Evolutionary conservation across 331 rosid species (phyloP).

Genomic region (Telfairia occidentalis): DNA sequence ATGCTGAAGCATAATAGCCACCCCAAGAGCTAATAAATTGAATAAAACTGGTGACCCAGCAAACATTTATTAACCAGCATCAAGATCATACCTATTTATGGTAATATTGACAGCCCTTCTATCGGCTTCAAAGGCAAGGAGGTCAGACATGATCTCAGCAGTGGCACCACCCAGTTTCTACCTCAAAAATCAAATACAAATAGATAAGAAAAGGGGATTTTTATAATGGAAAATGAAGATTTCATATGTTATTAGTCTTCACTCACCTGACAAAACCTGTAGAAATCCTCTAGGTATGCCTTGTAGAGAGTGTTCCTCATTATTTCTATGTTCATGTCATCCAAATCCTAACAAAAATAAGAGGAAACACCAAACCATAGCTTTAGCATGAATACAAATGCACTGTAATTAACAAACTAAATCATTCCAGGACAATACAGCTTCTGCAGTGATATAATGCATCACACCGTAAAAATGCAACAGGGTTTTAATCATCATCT

Average conservation of each 20-base stretch:
- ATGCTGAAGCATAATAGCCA: background rate
- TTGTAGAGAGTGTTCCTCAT: slow-evolving; percentile 98
- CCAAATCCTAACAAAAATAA: slow-evolving; percentile 58
- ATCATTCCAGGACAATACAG: background rate
- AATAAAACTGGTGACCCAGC: background rate
- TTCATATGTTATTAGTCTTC: slow-evolving; percentile 1
- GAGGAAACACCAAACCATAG: background rate
- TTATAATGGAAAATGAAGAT: background rate
- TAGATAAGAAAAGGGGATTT: slow-evolving; percentile 15
- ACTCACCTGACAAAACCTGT: slow-evolving; percentile 85
- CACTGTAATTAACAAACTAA: background rate
- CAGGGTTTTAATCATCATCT: background rate
- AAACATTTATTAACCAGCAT: background rate
- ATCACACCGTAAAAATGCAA: background rate
- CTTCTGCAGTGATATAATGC: background rate
- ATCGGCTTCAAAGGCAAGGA: slow-evolving; percentile 95
- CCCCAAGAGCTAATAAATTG: background rate
- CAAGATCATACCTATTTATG: slow-evolving; percentile 73
- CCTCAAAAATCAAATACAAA: slow-evolving; percentile 20
- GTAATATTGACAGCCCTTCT: slow-evolving; percentile 95
- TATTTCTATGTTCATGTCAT: slow-evolving; percentile 97
- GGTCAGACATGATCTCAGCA: slow-evolving; percentile 93
- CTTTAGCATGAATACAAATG: background rate
- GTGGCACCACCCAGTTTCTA: slow-evolving; percentile 99
- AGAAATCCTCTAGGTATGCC: slow-evolving; percentile 97